Conservation (phyloP, 495 filamentous ascomycete species). For the Penicillium manginii region DNA sequence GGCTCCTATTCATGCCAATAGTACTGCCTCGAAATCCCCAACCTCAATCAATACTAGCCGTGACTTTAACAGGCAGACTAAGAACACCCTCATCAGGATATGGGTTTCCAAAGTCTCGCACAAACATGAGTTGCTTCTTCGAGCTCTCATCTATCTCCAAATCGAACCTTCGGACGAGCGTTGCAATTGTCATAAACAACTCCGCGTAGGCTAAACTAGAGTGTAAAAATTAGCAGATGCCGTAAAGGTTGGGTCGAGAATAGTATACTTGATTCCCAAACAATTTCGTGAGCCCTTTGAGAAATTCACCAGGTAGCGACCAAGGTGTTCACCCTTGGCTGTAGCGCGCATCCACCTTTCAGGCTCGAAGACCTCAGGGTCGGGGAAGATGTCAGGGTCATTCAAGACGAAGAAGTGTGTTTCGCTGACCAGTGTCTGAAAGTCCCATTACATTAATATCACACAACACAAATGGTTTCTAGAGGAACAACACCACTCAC, state of each 20-base stretch:
- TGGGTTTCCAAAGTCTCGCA: constrained; percentile 28
- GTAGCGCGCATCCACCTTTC: constrained; percentile 52
- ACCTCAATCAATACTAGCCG: not conserved
- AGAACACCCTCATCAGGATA: constrained; percentile 24
- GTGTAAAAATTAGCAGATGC: constrained; percentile 7
- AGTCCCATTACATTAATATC: not conserved
- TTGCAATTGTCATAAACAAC: constrained; percentile 43
- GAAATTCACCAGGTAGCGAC: constrained; percentile 46
- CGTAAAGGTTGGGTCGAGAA: not conserved
- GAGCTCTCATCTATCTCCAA: constrained; percentile 42
- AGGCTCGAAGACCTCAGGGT: constrained; percentile 51
- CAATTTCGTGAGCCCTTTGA: constrained; percentile 47
- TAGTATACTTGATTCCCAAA: constrained; percentile 42
- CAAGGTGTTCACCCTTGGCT: constrained; percentile 33
- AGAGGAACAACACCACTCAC: constrained; percentile 21
- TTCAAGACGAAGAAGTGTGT: constrained; percentile 48
- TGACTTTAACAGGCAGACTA: constrained; percentile 24
- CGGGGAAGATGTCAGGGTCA: constrained; percentile 51
- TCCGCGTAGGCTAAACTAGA: constrained; percentile 48
- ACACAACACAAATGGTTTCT: no score
- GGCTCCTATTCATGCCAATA: not conserved
- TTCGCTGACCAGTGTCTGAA: constrained; percentile 49
- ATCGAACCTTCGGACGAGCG: constrained; percentile 41
- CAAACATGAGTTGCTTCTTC: constrained; percentile 31
- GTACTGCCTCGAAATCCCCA: not conserved